Evolutionary conservation across 352 stramenopile species (phyloP), one percentile per base, ranked within the genome.

Genomic region (Thraustotheca clavata): DNA sequence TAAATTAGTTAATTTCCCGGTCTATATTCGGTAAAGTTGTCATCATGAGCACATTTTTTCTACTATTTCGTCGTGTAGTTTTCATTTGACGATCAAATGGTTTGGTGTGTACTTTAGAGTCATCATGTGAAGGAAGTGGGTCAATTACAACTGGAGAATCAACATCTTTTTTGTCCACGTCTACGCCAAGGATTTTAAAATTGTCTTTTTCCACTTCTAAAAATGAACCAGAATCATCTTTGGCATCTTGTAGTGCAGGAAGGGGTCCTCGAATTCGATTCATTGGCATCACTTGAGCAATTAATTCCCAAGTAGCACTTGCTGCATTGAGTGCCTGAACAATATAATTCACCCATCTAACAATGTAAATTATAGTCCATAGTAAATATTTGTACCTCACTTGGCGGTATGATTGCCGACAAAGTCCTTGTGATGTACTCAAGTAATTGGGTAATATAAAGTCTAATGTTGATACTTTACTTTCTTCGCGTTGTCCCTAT

Each of bases 71-170:
- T 31, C 57, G 57, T 3, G 20, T 65, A 4, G 47, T 65, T 39
- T 65, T 65, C 57, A 65, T 65, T n/a, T 50, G 38, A 12, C 47
- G 57, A 33, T 65, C 57, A 32, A 65, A 65, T 33, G 33, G 33
- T 54, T 65, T 65, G 22, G 11, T 52, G 43, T 11, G 43, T 52
- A 24, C 43, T 52, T 31, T 52, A 35, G 24, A 18, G 2, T 24
- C n/a, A 18, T 31, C 2, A 18, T 31, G 43, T 9, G 2, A 9
- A 31, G 9, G 24, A 24, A 24, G 11, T 11, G 11, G n/a, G n/a
- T n/a, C n/a, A n/a, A n/a, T n/a, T n/a, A n/a, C n/a, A n/a, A n/a
- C n/a, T n/a, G n/a, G 11, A 14, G 43, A 8, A 8, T 52, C 43
- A 52, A 52, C n/a, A 31, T 52, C 43, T 31, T 52, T 52, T 31